phyloP scores from a whole-genome alignment of 139 green algal genomes.

The Asterochloris erici region DNA sequence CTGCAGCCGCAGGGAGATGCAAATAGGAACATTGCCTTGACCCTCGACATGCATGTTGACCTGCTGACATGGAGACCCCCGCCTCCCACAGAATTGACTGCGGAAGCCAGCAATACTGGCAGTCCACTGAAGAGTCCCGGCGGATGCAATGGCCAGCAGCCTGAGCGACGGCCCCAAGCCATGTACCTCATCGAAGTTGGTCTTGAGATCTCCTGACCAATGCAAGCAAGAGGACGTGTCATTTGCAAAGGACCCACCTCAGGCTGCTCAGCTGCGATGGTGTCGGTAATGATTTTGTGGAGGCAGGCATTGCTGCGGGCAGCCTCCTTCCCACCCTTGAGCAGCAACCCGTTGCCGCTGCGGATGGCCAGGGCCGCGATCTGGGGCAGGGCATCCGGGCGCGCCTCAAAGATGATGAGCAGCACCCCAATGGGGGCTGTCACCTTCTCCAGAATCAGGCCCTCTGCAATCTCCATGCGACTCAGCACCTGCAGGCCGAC shows the following conservation, averaged over 20 bases:
- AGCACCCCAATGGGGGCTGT: constrained; percentile 94
- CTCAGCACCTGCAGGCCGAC: constrained; percentile 38
- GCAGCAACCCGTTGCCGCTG: constrained; percentile 78
- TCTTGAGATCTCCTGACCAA: too few relatives aligned
- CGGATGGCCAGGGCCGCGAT: constrained; percentile 87
- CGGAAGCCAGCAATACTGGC: too few relatives aligned
- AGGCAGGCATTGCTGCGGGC: constrained; percentile 75
- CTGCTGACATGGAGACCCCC: too few relatives aligned
- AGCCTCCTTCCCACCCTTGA: constrained; percentile 98
- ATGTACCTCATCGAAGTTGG: too few relatives aligned
- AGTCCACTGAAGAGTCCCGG: too few relatives aligned
- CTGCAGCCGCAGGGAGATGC: neutral
- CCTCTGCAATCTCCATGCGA: constrained; percentile 83
- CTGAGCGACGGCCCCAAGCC: too few relatives aligned
- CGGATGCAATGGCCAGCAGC: too few relatives aligned
- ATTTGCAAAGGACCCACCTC: constrained; percentile 19
- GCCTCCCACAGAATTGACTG: too few relatives aligned
- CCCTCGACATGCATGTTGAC: too few relatives aligned
- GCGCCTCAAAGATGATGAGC: constrained; percentile 98
- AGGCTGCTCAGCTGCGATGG: constrained; percentile 44
- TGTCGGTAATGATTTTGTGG: constrained; percentile 74
- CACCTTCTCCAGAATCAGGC: constrained; percentile 89
- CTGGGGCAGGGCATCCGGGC: constrained; percentile 93
- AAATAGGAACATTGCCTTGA: too few relatives aligned
- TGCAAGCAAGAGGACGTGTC: too few relatives aligned